Percentiles rank a stretch among this genome's conserved stretches.
These are phyloP conservation scores for Rubus parviflorus DNA, from an alignment of 306 rosid genomes.

Conservation along the genomic window DNA sequence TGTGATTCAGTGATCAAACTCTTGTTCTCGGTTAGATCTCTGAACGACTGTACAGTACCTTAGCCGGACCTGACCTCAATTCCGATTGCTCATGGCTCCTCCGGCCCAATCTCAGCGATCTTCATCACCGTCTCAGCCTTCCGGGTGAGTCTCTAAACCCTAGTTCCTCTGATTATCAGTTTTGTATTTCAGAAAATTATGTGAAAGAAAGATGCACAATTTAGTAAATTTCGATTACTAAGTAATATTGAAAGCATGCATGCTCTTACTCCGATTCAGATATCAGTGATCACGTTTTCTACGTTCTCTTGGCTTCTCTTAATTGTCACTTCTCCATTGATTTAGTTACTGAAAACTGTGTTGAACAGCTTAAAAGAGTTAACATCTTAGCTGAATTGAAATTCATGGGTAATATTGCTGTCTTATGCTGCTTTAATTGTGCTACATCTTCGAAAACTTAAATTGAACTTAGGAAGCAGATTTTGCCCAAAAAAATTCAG, in stretches of 20 bases:
- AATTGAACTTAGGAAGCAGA: background rate
- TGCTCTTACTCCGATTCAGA: constrained; percentile 9
- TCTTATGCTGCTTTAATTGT: background rate
- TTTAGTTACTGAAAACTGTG: background rate
- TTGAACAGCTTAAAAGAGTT: background rate
- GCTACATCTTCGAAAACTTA: background rate
- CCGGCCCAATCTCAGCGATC: constrained; percentile 82
- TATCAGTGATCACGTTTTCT: background rate
- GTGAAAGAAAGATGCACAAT: background rate
- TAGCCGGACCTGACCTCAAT: constrained; percentile 14
- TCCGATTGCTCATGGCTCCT: constrained; percentile 76
- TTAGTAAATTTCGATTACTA: background rate
- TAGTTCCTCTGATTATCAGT: constrained; percentile 11
- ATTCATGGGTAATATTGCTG: background rate
- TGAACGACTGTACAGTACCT: constrained; percentile 17
- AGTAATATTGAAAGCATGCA: background rate
- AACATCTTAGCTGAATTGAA: background rate
- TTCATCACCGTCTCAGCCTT: constrained; percentile 94
- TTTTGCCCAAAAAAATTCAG: background rate
- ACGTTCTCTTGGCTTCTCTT: background rate
- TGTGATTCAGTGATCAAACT: constrained; percentile 14
- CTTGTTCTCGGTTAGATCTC: constrained; percentile 20
- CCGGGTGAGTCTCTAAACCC: constrained; percentile 62
- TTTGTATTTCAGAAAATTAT: background rate
- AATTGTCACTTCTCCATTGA: background rate